Evolutionary conservation across 2,329 filamentous ascomycete species (phyloP), one percentile per base, ranked within the genome.

Genomic region (Blumeriella jaapii): DNA sequence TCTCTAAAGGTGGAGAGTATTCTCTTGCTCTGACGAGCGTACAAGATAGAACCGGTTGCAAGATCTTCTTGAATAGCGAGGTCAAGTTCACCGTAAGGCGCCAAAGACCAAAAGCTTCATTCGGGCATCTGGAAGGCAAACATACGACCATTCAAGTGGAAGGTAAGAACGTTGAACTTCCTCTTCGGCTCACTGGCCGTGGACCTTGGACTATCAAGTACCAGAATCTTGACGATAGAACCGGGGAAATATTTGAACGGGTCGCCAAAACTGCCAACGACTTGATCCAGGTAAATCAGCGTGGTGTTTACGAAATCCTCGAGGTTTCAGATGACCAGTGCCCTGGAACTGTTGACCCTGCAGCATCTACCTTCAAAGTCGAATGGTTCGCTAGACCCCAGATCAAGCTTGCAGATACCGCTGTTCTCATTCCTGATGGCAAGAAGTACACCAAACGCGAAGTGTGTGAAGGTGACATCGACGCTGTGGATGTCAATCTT

Each of bases 401-500:
- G 43, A 67, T 93, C 26, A 69, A 68, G 10, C 56, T 91, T 29
- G 65, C 76, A 5, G 70, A 80, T 40, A 73, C 72, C n/a, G 65
- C 74, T 3, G 71, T 76, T 29, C 67, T 83, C 29, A 63, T 63
- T 8, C 59, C 67, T 22, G 63, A 65, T 11, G 64, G 62, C 6
- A 63, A 65, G 17, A 66, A 67, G 20, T 82, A 78, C 54, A 56
- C 77, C 48, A 93, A 93, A 59, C 71, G 77, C 26, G 78, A 87
- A 41, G 79, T 98, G 18, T 98, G 91, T 54, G 87, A 98, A 61
- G 89, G 89, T 18, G 89, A 96, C 42, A 82, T 94, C 52, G 89
- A 95, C 56, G 76, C 78, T 3, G 77, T 95, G 36, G 86, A 95
- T 52, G 64, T 98, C 34, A 69, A 71, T 27, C 69, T 98, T 42